phyloP scores from a whole-genome alignment of 208 protist genomes.

The Herpetomonas tarakana region DNA sequence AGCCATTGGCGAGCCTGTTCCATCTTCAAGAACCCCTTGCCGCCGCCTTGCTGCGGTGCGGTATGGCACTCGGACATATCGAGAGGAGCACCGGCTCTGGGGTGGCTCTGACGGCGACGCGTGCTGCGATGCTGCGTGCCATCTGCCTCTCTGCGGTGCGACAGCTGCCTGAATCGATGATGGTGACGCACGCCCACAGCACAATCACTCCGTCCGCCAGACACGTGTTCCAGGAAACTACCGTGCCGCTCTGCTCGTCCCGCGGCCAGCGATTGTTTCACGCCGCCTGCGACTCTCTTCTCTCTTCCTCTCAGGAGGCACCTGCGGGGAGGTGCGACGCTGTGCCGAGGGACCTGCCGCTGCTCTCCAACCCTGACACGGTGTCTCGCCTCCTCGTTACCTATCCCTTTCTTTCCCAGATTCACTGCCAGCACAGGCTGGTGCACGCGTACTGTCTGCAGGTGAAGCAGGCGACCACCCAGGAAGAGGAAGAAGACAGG shows the following conservation, averaged over 20 bases:
- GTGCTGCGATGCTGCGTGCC: constrained; percentile 13
- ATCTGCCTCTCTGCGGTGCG: constrained; percentile 1
- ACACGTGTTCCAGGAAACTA: neutral
- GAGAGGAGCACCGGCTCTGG: neutral
- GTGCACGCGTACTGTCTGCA: constrained; percentile 28
- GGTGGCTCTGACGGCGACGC: no score
- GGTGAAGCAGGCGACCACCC: no score
- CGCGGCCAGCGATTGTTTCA: constrained; percentile 17
- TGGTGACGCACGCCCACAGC: neutral
- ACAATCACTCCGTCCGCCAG: constrained; percentile 6
- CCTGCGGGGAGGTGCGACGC: neutral
- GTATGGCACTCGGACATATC: constrained; percentile 12
- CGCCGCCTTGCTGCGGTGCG: constrained; percentile 34
- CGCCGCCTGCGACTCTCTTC: constrained; percentile 35
- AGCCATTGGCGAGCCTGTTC: constrained; percentile 18
- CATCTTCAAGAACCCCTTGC: constrained; percentile 49
- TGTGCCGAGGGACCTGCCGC: neutral
- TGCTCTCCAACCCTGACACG: no score
- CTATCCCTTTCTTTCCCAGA: constrained; percentile 36
- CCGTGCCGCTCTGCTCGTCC: constrained; percentile 5
- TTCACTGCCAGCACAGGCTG: constrained; percentile 36
- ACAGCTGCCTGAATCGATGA: neutral
- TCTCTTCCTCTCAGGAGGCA: constrained; percentile 16
- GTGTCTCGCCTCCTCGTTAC: constrained; percentile 16
- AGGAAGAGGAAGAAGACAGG: no score